Evolutionary conservation across 2,329 filamentous ascomycete genomes (phyloP).

Genomic region (Calonectria naviculata): DNA sequence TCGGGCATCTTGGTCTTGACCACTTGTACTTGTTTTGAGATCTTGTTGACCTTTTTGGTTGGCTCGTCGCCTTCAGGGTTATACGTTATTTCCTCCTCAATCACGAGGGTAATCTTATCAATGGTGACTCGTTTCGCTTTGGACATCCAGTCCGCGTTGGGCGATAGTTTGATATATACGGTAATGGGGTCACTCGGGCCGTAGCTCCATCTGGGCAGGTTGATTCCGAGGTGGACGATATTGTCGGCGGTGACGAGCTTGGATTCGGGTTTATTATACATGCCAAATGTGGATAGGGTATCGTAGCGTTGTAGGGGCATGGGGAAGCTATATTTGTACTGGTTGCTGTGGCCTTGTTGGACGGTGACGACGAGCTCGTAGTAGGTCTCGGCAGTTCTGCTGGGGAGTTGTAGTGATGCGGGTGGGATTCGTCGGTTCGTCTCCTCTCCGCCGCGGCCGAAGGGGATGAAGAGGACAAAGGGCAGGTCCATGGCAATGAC

Average conservation of each 20-base stretch:
- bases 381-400: conserved; percentile 94
- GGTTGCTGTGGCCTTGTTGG: conserved; percentile 87
- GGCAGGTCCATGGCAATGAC: conserved; percentile 97
- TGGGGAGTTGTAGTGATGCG: conserved; percentile 89
- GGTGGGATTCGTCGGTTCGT: conserved; percentile 90
- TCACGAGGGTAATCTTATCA: conserved; percentile 90
- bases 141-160: conserved; percentile 89
- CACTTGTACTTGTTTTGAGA: conserved; percentile 84
- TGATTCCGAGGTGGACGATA: conserved; percentile 90
- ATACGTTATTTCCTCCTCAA: conserved; percentile 98
- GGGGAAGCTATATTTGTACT: conserved; percentile 92
- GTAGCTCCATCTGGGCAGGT: conserved; percentile 95
- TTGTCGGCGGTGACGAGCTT: conserved; percentile 90
- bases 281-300: conserved; percentile 96
- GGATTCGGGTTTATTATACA: conserved; percentile 97
- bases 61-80: conserved; percentile 98
- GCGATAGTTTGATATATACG: conserved; percentile 93
- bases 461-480: conserved; percentile 97
- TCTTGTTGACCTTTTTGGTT: conserved; percentile 86
- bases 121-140: conserved; percentile 95
- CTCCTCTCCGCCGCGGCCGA: conserved; percentile 90
- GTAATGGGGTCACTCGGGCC: conserved; percentile 95
- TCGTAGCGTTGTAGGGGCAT: conserved; percentile 94
- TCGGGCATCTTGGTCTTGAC: conserved; percentile 90
- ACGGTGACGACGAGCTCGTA: conserved; percentile 98